Conservation (phyloP, 352 stramenopile species). For the Achlya hypogyna region DNA sequence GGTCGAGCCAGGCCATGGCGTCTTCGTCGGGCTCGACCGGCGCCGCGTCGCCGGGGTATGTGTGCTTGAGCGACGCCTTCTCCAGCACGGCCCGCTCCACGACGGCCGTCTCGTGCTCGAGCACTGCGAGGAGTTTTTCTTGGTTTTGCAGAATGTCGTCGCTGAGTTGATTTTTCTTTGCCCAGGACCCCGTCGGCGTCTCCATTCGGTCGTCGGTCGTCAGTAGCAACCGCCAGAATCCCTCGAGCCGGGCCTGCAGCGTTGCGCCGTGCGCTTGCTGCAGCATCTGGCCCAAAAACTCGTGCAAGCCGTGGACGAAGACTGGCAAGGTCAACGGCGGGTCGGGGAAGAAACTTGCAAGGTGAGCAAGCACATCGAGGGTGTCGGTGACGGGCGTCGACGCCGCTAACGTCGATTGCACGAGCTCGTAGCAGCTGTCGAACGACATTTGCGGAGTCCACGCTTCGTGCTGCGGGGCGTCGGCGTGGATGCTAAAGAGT, state of each 20-base stretch:
- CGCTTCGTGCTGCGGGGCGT: background rate
- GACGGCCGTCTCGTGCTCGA: conserved; percentile 70
- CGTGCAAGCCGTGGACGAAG: conserved; percentile 2
- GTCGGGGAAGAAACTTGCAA: conserved; percentile 3
- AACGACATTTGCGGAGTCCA: conserved; percentile 5
- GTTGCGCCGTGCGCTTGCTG: background rate
- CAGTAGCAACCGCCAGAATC: conserved; percentile 7
- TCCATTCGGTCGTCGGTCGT: background rate
- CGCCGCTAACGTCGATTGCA: conserved; percentile 10
- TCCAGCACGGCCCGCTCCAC: conserved; percentile 72
- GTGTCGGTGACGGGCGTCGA: background rate
- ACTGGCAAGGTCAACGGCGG: background rate
- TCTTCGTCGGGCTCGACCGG: conserved; percentile 23
- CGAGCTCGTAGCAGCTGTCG: conserved; percentile 17
- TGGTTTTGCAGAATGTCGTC: conserved; percentile 80
- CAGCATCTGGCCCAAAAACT: background rate
- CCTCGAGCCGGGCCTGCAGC: background rate
- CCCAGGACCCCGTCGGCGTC: conserved; percentile 31
- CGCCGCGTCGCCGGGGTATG: conserved; percentile 28
- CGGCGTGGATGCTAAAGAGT: conserved; percentile 14
- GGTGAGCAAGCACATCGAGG: conserved; percentile 6
- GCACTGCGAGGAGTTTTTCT: conserved; percentile 62
- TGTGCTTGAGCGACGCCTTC: conserved; percentile 62
- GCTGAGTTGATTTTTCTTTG: conserved; percentile 37
- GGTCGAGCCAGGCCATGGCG: conserved; percentile 31